Evolutionary conservation across 1,284 basidiomycete genomes (phyloP), one percentile per base, ranked within the genome.

Genomic region (Erythrobasidium hasegawianum): DNA sequence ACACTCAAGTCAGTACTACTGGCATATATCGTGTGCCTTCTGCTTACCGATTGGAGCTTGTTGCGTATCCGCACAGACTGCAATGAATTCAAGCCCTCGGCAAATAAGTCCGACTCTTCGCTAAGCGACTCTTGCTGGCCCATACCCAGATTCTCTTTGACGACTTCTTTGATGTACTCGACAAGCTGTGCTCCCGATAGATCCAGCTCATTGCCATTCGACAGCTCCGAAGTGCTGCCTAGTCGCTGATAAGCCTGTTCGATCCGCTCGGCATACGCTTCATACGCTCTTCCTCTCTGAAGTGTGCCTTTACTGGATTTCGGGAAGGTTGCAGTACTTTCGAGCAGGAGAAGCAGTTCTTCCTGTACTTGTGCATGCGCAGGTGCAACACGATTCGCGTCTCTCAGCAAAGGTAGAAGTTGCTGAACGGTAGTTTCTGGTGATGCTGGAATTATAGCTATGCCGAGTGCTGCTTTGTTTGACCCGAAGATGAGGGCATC

Each of bases 401-500:
- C 80, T 76, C 80, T 80, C 27, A 85, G 73, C 24, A 78, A 77
- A 33, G 78, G 74, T 64, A 80, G 56, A 18, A 81, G 75, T 62
- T 81, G 77, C 47, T 77, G 74, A 20, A 75, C 73, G 10, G 78
- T 74, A 49, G 80, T 26, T 41, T 78, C 79, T 1, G 77, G 80
- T 0, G 78, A 71, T 13, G 82, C 81, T 0, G 83, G 81, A 0
- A 83, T 83, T n/a, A 85, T 77, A 61, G 86, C 80, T 11, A 86
- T 76, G 2, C 79, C 81, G 5, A 81, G 78, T 66, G 83, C 82
- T 3, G 83, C 79, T 47, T 81, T 77, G 5, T 79, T 81, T 18
- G 81, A 78, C 7, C 85, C 85, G 57, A 86, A 86, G 53, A 86
- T 81, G 69, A 86, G 80, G 26, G 82, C 83, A 69, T 81, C 80